A percentile compares a stretch with the other conserved stretches of the same genome.
These are phyloP conservation scores for Penicillium steckii DNA, from an alignment of 495 filamentous ascomycete genomes.

Conservation along the genomic window DNA sequence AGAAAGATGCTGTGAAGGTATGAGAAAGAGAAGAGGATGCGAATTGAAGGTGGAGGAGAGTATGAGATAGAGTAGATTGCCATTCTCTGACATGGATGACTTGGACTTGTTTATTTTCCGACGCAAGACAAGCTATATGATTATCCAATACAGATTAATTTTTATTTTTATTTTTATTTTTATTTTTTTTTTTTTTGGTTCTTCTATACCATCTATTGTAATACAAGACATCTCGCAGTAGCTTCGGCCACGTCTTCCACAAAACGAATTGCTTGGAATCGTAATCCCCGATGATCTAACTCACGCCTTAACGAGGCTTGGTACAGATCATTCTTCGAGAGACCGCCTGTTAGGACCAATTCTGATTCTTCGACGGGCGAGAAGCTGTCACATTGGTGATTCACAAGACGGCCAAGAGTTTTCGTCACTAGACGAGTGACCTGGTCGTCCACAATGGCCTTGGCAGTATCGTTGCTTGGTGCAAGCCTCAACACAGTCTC, in stretches of 20 bases:
- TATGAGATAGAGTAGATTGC: too few relatives aligned
- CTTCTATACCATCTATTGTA: background rate
- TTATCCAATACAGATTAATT: too few relatives aligned
- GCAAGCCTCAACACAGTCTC: slow-evolving; percentile 17
- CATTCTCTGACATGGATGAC: too few relatives aligned
- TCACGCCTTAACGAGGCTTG: slow-evolving; percentile 5
- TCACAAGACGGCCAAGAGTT: slow-evolving; percentile 18
- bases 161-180: background rate
- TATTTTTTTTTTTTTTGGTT: background rate
- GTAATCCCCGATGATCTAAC: slow-evolving; percentile 3
- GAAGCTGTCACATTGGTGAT: slow-evolving; percentile 16
- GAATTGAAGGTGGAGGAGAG: too few relatives aligned
- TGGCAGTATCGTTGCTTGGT: slow-evolving; percentile 8
- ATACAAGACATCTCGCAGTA: slow-evolving; percentile 3
- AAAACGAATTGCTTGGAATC: slow-evolving; percentile 9
- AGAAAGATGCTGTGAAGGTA: background rate
- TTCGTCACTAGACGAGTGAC: slow-evolving; percentile 16
- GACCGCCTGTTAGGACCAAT: slow-evolving; percentile 26
- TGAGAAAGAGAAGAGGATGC: background rate
- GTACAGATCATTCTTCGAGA: slow-evolving; percentile 25
- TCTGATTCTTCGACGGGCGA: slow-evolving; percentile 10
- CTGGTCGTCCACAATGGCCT: slow-evolving; percentile 17
- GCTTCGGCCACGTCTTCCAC: slow-evolving; percentile 16
- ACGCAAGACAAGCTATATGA: too few relatives aligned
- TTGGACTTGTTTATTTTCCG: too few relatives aligned